These are phyloP conservation scores for Yueomyces sp. DNA, from an alignment of 805 yeast species.

Conservation along the genomic window DNA sequence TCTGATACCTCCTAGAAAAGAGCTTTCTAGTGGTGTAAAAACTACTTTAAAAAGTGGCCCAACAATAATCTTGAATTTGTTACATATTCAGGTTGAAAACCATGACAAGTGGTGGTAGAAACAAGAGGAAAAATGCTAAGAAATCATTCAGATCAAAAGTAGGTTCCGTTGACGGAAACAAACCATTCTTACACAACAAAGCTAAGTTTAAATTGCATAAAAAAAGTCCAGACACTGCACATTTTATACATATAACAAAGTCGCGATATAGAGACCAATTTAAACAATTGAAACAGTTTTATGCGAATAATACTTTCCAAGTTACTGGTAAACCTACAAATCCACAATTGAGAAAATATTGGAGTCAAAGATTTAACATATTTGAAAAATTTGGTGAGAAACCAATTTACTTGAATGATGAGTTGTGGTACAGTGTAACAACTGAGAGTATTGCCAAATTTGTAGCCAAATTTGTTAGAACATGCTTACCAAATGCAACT, in stretches of 20 bases:
- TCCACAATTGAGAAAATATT: constrained; percentile 30
- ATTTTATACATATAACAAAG: constrained; percentile 10
- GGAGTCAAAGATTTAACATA: constrained; percentile 46
- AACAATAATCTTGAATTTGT: too few relatives aligned
- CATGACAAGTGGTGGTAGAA: too few relatives aligned
- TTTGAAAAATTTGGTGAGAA: constrained; percentile 59
- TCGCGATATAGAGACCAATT: constrained; percentile 11
- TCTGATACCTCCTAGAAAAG: too few relatives aligned
- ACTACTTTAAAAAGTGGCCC: too few relatives aligned
- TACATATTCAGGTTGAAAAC: too few relatives aligned
- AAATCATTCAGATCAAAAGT: too few relatives aligned
- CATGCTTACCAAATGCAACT: constrained; percentile 36
- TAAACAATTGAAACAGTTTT: not conserved
- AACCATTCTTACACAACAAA: too few relatives aligned
- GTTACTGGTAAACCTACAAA: not conserved
- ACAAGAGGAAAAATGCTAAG: too few relatives aligned
- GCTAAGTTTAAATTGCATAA: too few relatives aligned
- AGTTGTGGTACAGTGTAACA: constrained; percentile 81
- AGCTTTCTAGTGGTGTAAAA: too few relatives aligned
- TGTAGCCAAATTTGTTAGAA: constrained; percentile 38
- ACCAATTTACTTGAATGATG: constrained; percentile 45
- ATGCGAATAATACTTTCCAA: not conserved
- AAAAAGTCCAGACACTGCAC: not conserved
- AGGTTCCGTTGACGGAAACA: too few relatives aligned
- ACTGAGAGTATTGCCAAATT: constrained; percentile 62